Evolutionary conservation across 2,329 filamentous ascomycete genomes (phyloP), one percentile per base, ranked within the genome.

Genomic region (Botrytis aclada): DNA sequence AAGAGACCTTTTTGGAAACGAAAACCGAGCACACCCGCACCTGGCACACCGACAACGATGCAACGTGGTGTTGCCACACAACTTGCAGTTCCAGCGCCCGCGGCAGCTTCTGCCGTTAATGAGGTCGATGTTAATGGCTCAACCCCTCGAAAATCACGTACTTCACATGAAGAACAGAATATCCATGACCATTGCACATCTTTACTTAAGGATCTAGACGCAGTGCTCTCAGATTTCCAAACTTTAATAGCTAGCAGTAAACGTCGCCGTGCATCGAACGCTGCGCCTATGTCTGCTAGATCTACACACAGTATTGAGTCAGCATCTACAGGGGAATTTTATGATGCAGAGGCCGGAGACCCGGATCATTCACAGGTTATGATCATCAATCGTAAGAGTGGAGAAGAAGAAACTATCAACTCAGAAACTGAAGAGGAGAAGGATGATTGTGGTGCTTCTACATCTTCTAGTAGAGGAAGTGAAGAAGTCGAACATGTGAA

Each of bases 1-100:
- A 93, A 86, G 80, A 88, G 89, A 74, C 86, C 93, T 0, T 98
- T 99, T 80, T 99, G 96, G 96, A 97, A 94, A 82, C 90, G 95
- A 65, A 98, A 97, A 82, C 95, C 90, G 78, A 84, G 84, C 29
- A 73, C 79, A 29, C 78, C 80, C 43, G 65, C 73, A 41, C 43
- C 71, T 22, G 39, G 29, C 22, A 78, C 78, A 45, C 77, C 79
- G 37, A 76, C 78, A 51, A 75, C 76, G 72, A 39, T 75, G 43
- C 74, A 76, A 47, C 73, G 78, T 54, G 77, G 74, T 58, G 74
- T 79, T 22, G 74, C 77, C 34, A 75, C 79, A 34, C 80, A 81
- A 67, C 76, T 80, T 61, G 76, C 79, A 7, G 77, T 80, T 29
- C 77, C 79, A 25, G 58, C 74, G 22, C 75, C 78, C 12, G 47